Percentiles rank a stretch among this genome's conserved stretches.
These are phyloP conservation scores for Manihot esculenta DNA, from an alignment of 441 rosid genomes.

Conservation along the genomic window DNA sequence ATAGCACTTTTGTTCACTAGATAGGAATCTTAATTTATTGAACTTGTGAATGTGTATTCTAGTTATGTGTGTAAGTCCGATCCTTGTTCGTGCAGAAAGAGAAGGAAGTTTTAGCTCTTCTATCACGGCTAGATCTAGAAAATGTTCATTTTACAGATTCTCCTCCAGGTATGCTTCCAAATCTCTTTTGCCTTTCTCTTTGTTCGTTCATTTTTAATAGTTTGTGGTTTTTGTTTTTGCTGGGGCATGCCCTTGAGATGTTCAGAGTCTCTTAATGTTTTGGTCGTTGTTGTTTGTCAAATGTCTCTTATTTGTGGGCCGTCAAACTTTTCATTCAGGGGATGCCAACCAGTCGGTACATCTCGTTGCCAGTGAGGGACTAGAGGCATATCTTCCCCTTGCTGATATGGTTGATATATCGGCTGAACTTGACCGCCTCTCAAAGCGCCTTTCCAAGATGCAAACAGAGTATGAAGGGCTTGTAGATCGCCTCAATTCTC, in stretches of 20 bases:
- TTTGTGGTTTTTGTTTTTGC: background rate
- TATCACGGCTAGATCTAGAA: conserved; percentile 75
- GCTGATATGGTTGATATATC: conserved; percentile 92
- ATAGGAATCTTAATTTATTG: background rate
- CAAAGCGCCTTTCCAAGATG: conserved; percentile 89
- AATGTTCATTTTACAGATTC: conserved; percentile 59
- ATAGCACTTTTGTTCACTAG: background rate
- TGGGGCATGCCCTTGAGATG: background rate
- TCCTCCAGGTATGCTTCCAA: conserved; percentile 56
- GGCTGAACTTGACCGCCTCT: conserved; percentile 81
- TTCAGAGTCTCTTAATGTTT: background rate
- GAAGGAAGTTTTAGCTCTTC: conserved; percentile 78
- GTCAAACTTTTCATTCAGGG: conserved; percentile 35
- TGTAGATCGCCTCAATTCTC: conserved; percentile 69
- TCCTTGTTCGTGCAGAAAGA: conserved; percentile 57
- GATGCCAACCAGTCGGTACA: conserved; percentile 84
- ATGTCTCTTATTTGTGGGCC: background rate
- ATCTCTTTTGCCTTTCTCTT: background rate
- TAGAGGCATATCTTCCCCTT: conserved; percentile 95
- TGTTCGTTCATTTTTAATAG: background rate
- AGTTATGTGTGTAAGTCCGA: background rate
- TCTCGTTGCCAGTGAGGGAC: conserved; percentile 91
- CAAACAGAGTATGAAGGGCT: conserved; percentile 74
- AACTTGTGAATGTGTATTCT: background rate
- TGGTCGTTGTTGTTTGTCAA: background rate